Percentiles rank a stretch among this genome's conserved stretches.
These are phyloP conservation scores for Globisporangium abappressorium DNA, from an alignment of 352 stramenopile genomes.

Conservation along the genomic window DNA sequence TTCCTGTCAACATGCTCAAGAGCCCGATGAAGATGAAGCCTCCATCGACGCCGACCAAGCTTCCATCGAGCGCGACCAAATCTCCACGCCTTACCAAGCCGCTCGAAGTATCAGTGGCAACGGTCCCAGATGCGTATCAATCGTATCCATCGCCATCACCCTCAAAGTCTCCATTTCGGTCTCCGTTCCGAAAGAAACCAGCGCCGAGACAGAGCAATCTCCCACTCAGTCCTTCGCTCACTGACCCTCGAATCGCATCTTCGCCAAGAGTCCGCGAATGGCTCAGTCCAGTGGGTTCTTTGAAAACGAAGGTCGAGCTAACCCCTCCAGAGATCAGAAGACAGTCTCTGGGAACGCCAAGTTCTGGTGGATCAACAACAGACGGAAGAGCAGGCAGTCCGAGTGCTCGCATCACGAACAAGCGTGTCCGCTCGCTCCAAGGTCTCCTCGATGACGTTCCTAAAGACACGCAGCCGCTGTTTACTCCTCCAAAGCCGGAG, in stretches of 20 bases:
- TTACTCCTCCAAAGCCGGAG: neutral
- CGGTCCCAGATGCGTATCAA: conserved; percentile 36
- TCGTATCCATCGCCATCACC: conserved; percentile 47
- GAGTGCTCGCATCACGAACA: conserved; percentile 38
- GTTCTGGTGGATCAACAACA: conserved; percentile 15
- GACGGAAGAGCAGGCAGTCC: conserved; percentile 19
- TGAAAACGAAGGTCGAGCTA: conserved; percentile 26
- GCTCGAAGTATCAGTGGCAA: conserved; percentile 37
- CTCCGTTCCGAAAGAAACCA: conserved; percentile 72
- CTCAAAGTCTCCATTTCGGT: conserved; percentile 70
- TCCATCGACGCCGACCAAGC: conserved; percentile 37
- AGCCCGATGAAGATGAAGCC: conserved; percentile 36
- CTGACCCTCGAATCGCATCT: conserved; percentile 13
- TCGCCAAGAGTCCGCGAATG: conserved; percentile 50
- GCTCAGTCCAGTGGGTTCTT: conserved; percentile 55
- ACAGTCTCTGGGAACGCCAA: conserved; percentile 18
- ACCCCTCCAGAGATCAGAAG: conserved; percentile 33
- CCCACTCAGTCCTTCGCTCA: conserved; percentile 21
- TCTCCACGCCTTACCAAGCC: conserved; percentile 47
- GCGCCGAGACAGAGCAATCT: conserved; percentile 29
- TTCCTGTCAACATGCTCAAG: conserved; percentile 66
- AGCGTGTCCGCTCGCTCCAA: conserved; percentile 76
- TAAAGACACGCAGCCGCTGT: conserved; percentile 24
- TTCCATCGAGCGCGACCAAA: conserved; percentile 36
- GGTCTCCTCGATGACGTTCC: conserved; percentile 69